These are phyloP conservation scores for Nymphaea thermarum DNA, from an alignment of 164 flowering plant species.

Conservation along the genomic window DNA sequence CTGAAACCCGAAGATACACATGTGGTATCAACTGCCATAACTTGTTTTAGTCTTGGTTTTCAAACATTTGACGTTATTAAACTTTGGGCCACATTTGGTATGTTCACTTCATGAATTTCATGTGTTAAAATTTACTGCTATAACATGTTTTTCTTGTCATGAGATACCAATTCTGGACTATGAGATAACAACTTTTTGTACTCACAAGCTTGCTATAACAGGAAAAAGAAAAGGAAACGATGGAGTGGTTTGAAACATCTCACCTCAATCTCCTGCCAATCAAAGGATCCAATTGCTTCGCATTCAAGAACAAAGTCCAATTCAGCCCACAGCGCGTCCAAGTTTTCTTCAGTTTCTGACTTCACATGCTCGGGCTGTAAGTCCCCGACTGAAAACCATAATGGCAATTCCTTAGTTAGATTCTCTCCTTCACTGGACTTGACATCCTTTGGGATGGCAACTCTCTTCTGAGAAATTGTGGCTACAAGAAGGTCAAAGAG, in stretches of 20 bases:
- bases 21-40: too few species aligned
- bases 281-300: constrained; percentile 16
- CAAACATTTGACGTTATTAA: too few species aligned
- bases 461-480: constrained; percentile 23
- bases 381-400: constrained; percentile 28
- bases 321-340: constrained; percentile 35
- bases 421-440: constrained; percentile 6
- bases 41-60: too few species aligned
- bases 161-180: not conserved
- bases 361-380: constrained; percentile 17
- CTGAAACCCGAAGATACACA: too few species aligned
- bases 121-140: too few species aligned
- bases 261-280: constrained; percentile 15
- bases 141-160: too few species aligned
- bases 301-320: constrained; percentile 23
- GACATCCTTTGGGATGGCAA: constrained; percentile 7
- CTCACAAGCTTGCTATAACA: too few species aligned
- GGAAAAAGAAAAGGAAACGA: not conserved
- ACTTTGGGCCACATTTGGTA: too few species aligned
- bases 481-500: constrained; percentile 19
- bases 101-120: too few species aligned
- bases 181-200: not conserved
- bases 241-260: constrained; percentile 1
- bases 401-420: constrained; percentile 11
- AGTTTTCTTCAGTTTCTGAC: constrained; percentile 26